Base-by-base conservation (phyloP, 2,329 filamentous ascomycete genomes). In the Lachnellula subtilissima region DNA sequence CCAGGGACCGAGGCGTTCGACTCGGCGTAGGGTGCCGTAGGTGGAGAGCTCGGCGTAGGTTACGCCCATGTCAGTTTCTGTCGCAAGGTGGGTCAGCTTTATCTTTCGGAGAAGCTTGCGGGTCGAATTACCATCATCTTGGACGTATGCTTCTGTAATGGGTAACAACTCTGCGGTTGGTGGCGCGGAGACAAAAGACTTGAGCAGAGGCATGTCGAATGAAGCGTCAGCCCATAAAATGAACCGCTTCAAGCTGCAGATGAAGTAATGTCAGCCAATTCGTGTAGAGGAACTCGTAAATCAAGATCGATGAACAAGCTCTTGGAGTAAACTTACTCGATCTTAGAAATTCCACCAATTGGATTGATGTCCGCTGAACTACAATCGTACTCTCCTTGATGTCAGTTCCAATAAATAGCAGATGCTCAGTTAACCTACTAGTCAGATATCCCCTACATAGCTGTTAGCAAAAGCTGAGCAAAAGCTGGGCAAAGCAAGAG, bases 161-260 rank as follows among this genome's bases (percentile, higher is more conserved):
- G 87, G 87, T 63, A 87, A 81, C 5, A 82, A 74, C 66, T 86
- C 84, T 4, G 84, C 83, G 0, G 83, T 85, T 3, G 84, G 84
- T 0, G 76, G 74, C 0, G 84, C 86, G 12, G 76, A 75, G 40
- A 91, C 70, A 72, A 91, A 92, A 9, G 82, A 77, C 9, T 82
- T 70, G 1, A 91, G 78, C n/a, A 17, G 12, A 0, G 85, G 84
- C 1, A 92, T 71, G 5, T 79, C 70, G 65, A 88, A 90, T 37
- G 78, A 73, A 17, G 69, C 73, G 52, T 75, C 70, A 2, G 84
- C 80, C 78, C 82, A 91, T n/a, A 73, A 74, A 57, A 91, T 87
- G 72, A 92, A 91, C 9, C 78, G 72, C 69, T 88, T 89, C 1
- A 90, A 74, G 63, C 91, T 28, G 8, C 28, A 28, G 28, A 28